These are phyloP conservation scores for Geotrichum cucujoidarum DNA, from an alignment of 1,139 yeast genomes.

Conservation along the genomic window DNA sequence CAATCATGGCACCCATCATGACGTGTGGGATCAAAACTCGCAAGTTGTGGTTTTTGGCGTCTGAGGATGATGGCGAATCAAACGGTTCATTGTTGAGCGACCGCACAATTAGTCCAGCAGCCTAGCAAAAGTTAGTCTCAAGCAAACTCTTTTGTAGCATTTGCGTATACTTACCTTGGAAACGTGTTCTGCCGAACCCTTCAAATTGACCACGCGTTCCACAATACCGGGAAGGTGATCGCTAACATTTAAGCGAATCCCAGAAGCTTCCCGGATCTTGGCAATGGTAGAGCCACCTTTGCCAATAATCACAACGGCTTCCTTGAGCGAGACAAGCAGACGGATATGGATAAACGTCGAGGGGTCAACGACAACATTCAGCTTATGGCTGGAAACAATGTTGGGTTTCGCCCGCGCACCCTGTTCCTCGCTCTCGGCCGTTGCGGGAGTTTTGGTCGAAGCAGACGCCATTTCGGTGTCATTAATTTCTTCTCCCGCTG, in stretches of 20 bases:
- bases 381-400: slow-evolving; percentile 19
- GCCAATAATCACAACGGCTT: slow-evolving; percentile 72
- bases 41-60: slow-evolving; percentile 53
- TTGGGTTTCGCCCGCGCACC: slow-evolving; percentile 10
- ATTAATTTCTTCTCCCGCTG: background rate
- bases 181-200: slow-evolving; percentile 75
- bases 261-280: slow-evolving; percentile 59
- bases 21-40: slow-evolving; percentile 73
- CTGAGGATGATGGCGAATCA: slow-evolving; percentile 54
- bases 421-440: background rate
- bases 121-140: slow-evolving; percentile 31
- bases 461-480: slow-evolving; percentile 5
- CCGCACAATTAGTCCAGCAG: slow-evolving; percentile 70
- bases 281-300: slow-evolving; percentile 70
- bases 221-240: slow-evolving; percentile 70
- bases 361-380: slow-evolving; percentile 35
- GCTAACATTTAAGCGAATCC: slow-evolving; percentile 68
- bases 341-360: slow-evolving; percentile 62
- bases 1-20: slow-evolving; percentile 77
- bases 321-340: slow-evolving; percentile 72
- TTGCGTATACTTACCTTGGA: slow-evolving; percentile 42
- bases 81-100: slow-evolving; percentile 64
- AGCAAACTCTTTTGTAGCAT: slow-evolving; percentile 7
- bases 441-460: background rate
- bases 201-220: slow-evolving; percentile 70